Evolutionary conservation across 2,329 filamentous ascomycete species (phyloP).

Genomic region (Fusarium praegraminearum): DNA sequence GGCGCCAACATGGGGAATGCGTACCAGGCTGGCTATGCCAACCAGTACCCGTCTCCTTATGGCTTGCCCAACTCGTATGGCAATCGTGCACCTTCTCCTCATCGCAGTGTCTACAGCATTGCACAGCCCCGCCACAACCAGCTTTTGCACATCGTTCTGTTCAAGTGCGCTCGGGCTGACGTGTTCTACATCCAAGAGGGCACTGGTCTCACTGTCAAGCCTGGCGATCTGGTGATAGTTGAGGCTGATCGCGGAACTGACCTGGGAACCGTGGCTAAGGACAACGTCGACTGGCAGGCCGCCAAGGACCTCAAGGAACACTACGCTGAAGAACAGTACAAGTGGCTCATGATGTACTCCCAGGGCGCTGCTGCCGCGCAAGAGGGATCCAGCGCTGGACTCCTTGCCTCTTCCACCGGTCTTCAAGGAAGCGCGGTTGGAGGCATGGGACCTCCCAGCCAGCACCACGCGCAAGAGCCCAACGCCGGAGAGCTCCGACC

Average conservation of each 20-base stretch:
- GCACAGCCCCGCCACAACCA: constrained; percentile 74
- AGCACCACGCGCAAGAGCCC: constrained; percentile 79
- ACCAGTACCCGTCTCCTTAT: constrained; percentile 62
- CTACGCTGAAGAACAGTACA: constrained; percentile 95
- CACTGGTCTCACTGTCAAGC: constrained; percentile 89
- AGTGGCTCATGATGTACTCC: constrained; percentile 99
- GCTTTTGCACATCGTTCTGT: constrained; percentile 88
- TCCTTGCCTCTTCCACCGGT: constrained; percentile 72
- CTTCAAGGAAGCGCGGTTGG: constrained; percentile 78
- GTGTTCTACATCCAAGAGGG: constrained; percentile 98
- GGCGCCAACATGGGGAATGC: constrained; percentile 42
- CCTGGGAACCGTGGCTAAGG: constrained; percentile 89
- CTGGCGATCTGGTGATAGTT: constrained; percentile 94
- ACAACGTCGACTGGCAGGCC: constrained; percentile 87
- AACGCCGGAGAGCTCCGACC: constrained; percentile 85
- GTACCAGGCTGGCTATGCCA: constrained; percentile 49
- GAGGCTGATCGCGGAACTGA: constrained; percentile 97
- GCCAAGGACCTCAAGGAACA: constrained; percentile 92
- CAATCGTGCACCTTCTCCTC: constrained; percentile 69
- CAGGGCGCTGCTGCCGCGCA: constrained; percentile 75
- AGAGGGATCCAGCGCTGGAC: constrained; percentile 70
- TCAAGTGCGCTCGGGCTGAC: constrained; percentile 95
- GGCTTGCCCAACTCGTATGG: constrained; percentile 59
- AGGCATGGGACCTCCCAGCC: constrained; percentile 80
- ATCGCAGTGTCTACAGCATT: constrained; percentile 71